These are phyloP conservation scores for Starmera pachycereana DNA, from an alignment of 805 yeast species.

Conservation along the genomic window DNA sequence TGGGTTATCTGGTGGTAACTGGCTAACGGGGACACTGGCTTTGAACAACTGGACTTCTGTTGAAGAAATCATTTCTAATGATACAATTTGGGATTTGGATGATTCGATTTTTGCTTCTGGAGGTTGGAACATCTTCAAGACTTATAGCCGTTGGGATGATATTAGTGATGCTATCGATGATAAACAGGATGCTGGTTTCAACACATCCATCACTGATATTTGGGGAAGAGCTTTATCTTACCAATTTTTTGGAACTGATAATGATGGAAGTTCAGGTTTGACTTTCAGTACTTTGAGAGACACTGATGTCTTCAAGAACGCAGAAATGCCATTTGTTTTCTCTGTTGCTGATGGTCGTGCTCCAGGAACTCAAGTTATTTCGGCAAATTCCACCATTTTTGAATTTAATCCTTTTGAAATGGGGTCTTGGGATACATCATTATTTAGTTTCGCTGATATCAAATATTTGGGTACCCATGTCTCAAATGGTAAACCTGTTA, in stretches of 20 bases:
- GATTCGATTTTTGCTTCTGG: slow-evolving; percentile 52
- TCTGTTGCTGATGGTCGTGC: slow-evolving; percentile 54
- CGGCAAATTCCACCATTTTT: slow-evolving; percentile 58
- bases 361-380: slow-evolving; percentile 48
- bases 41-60: slow-evolving; percentile 67
- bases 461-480: slow-evolving; percentile 64
- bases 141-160: slow-evolving; percentile 42
- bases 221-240: slow-evolving; percentile 74
- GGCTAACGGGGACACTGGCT: slow-evolving; percentile 64
- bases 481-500: slow-evolving; percentile 43
- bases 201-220: slow-evolving; percentile 58
- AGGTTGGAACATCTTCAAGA: slow-evolving; percentile 46
- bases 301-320: slow-evolving; percentile 47
- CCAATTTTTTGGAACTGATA: slow-evolving; percentile 54
- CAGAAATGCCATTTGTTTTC: slow-evolving; percentile 66
- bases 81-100: slow-evolving; percentile 59
- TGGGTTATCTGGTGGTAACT: slow-evolving; percentile 77
- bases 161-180: slow-evolving; percentile 41
- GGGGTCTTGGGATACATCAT: slow-evolving; percentile 83
- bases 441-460: slow-evolving; percentile 53
- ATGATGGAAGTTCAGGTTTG: slow-evolving; percentile 55
- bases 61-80: slow-evolving; percentile 38
- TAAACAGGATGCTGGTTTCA: slow-evolving; percentile 56
- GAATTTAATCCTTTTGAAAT: slow-evolving; percentile 59
- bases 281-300: slow-evolving; percentile 49